Evolutionary conservation across 345 rosid genomes (phyloP).

Genomic region (Lenwebbia sp.): DNA sequence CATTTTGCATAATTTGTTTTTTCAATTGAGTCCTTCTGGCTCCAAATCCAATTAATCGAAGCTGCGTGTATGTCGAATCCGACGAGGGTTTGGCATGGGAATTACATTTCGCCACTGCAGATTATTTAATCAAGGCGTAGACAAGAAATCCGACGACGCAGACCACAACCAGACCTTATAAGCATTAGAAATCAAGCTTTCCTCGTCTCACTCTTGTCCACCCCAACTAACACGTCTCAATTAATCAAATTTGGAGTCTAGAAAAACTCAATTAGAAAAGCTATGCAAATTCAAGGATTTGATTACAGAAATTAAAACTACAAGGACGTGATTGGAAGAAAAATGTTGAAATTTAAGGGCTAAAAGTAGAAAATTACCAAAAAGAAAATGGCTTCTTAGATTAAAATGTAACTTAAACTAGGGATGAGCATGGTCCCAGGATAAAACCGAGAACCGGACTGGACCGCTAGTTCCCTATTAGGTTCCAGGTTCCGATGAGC

Average conservation of each 20-base stretch:
- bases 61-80: not conserved
- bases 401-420: not conserved
- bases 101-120: too few relatives aligned
- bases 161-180: rapidly evolving
- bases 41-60: not conserved
- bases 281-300: not conserved
- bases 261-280: not conserved
- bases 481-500: too few relatives aligned
- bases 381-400: not conserved
- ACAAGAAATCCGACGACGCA: not conserved
- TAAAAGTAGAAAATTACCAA: not conserved
- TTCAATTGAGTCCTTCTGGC: not conserved
- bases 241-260: not conserved
- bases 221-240: not conserved
- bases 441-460: too few relatives aligned
- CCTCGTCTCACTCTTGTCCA: not conserved
- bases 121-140: too few relatives aligned
- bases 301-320: not conserved
- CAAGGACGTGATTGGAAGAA: not conserved
- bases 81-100: not conserved
- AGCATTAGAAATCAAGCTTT: not conserved
- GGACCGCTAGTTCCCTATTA: too few relatives aligned
- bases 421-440: too few relatives aligned
- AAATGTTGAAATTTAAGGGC: not conserved
- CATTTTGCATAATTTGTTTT: not conserved